A percentile compares a stretch with the other conserved stretches of the same genome.
phyloP scores from a whole-genome alignment of 2,329 filamentous ascomycete genomes.

The Zymoseptoria crescenta region DNA sequence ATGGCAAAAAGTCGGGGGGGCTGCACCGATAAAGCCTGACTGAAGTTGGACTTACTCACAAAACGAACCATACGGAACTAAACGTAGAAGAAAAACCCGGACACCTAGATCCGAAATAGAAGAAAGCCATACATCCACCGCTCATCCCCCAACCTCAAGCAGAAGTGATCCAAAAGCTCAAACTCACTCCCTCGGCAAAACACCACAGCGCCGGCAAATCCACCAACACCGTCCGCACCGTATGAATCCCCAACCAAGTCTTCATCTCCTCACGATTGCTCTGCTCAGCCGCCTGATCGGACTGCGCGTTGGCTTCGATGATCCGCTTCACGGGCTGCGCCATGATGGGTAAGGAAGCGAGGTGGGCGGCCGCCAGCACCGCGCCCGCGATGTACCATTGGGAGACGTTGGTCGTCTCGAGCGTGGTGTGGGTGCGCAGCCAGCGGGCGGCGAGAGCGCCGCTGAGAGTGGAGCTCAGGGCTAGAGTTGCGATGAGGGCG shows the following conservation, averaged over 20 bases:
- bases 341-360: slow-evolving; percentile 20
- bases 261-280: slow-evolving; percentile 22
- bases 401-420: slow-evolving; percentile 21
- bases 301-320: slow-evolving; percentile 8
- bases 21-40: no score
- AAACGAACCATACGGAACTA: neutral
- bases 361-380: slow-evolving; percentile 20
- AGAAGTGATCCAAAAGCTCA: slow-evolving; percentile 17
- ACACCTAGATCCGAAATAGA: no score
- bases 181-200: slow-evolving; percentile 23
- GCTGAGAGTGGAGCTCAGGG: slow-evolving; percentile 14
- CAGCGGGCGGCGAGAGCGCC: slow-evolving; percentile 19
- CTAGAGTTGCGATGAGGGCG: slow-evolving; percentile 14
- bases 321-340: slow-evolving; percentile 17
- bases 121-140: neutral
- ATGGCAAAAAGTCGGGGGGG: no score
- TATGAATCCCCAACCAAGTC: slow-evolving; percentile 23
- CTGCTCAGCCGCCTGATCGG: slow-evolving; percentile 13
- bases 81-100: neutral
- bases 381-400: slow-evolving; percentile 24
- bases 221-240: slow-evolving; percentile 20
- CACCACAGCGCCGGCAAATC: slow-evolving; percentile 24
- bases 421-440: slow-evolving; percentile 19
- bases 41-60: no score
- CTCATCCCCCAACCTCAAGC: neutral